These are phyloP conservation scores for Rosellinia necatrix DNA, from an alignment of 2,329 filamentous ascomycete genomes.

Conservation along the genomic window DNA sequence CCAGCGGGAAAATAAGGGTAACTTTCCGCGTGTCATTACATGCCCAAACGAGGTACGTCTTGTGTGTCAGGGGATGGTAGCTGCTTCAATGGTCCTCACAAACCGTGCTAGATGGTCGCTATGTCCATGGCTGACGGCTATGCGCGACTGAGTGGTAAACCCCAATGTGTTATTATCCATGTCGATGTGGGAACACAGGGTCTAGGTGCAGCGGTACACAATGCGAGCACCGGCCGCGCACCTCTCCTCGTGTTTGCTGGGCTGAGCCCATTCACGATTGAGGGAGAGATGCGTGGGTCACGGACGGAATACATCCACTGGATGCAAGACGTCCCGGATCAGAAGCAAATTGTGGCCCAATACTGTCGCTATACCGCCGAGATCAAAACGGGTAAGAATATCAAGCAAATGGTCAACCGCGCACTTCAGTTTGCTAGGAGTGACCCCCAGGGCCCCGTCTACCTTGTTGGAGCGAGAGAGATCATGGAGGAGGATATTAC, in stretches of 20 bases:
- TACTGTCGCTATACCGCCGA: slow-evolving; percentile 85
- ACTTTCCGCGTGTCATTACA: slow-evolving; percentile 75
- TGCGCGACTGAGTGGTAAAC: slow-evolving; percentile 71
- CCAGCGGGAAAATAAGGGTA: slow-evolving; percentile 65
- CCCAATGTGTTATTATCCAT: slow-evolving; percentile 79
- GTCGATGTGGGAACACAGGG: slow-evolving; percentile 84
- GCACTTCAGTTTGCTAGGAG: slow-evolving; percentile 81
- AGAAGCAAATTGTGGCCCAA: slow-evolving; percentile 78
- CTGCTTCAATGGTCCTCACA: not conserved
- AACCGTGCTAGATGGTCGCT: slow-evolving; percentile 70
- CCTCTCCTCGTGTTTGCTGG: slow-evolving; percentile 81
- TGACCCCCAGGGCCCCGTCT: slow-evolving; percentile 79
- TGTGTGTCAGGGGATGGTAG: not conserved
- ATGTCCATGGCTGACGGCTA: slow-evolving; percentile 85
- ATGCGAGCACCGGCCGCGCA: slow-evolving; percentile 73
- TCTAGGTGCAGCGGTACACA: slow-evolving; percentile 77
- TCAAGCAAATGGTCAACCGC: slow-evolving; percentile 88
- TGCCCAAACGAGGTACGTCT: slow-evolving; percentile 73
- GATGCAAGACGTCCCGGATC: slow-evolving; percentile 83
- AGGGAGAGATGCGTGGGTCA: slow-evolving; percentile 77
- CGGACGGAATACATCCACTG: slow-evolving; percentile 85
- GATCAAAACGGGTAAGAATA: slow-evolving; percentile 81
- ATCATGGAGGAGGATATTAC: slow-evolving; percentile 84
- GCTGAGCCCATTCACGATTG: slow-evolving; percentile 74
- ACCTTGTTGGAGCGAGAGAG: slow-evolving; percentile 77